Evolutionary conservation across 2,329 filamentous ascomycete genomes (phyloP).

Genomic region (Apiospora hydei): DNA sequence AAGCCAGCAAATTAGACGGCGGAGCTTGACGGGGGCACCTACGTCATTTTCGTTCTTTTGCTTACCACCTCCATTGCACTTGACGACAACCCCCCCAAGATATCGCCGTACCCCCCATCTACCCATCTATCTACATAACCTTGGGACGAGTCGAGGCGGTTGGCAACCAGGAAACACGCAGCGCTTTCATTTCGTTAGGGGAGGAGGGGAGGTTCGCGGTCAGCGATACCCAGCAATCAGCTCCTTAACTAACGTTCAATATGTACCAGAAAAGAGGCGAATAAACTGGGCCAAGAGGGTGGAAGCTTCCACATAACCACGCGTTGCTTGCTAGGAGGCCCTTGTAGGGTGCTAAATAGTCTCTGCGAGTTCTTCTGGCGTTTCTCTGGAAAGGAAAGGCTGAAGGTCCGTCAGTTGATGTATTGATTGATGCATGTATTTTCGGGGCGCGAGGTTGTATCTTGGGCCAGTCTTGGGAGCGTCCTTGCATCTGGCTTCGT

Average conservation of each 20-base stretch:
- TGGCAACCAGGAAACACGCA: not conserved
- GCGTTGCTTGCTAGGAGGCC: constrained; percentile 19
- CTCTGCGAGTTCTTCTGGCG: not conserved
- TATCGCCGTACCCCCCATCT: not conserved
- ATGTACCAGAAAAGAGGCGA: not conserved
- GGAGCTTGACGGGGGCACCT: not conserved
- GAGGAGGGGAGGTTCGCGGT: not conserved
- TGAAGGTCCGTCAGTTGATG: not conserved
- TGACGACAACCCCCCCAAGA: constrained; percentile 6
- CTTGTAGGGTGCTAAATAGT: not conserved
- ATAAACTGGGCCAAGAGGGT: not conserved
- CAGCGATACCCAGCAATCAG: not conserved
- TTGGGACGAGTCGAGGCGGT: not conserved
- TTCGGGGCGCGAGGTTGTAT: constrained; percentile 1
- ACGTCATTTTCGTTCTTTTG: constrained; percentile 11
- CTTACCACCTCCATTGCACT: not conserved
- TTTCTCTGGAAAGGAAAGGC: constrained; percentile 9
- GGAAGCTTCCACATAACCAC: constrained; percentile 4
- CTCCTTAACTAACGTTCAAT: not conserved
- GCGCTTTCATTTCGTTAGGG: not conserved
- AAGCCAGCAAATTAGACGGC: constrained; percentile 17
- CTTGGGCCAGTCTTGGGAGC: not conserved
- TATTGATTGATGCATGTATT: not conserved
- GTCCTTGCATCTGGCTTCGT: not conserved
- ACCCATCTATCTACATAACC: not conserved